Evolutionary conservation across 2,329 filamentous ascomycete species (phyloP), one percentile per base, ranked within the genome.

Genomic region (Aspergillus japonicus): DNA sequence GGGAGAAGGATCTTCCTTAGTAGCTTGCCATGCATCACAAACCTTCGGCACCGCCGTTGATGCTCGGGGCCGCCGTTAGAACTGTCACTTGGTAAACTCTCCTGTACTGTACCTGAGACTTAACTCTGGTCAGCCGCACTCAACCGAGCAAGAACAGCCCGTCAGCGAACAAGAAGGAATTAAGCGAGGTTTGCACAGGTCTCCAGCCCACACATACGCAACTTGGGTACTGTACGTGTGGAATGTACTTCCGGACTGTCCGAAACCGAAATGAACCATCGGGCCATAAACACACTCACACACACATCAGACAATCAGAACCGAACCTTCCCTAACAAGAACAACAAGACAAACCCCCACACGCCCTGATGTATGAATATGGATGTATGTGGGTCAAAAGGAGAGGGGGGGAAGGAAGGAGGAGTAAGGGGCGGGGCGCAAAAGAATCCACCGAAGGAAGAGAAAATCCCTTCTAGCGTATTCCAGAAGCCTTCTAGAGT

Each of bases 401-500:
- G 39, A 19, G 39, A 8, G 39, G 14, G 16, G 39, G 39, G 39
- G 12, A 21, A 2, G 21, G 21, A 2, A 23, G 23, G 39, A 8
- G 39, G 39, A 44, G 16, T 16, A 44, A 44, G 39, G 39, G 39
- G 39, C 39, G 39, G 39, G 39, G 39, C 39, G 39, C 39, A 44
- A 29, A 29, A 19, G 39, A 6, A 23, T 10, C 31, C 33, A 58
- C 44, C 24, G 19, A 33, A 19, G 33, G 16, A 49, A 42, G n/a
- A 33, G 10, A 49, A 39, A 5, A 48, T 14, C 5, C 48, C 48
- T 68, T 69, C 65, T 71, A 65, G 68, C 55, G 67, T 57, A 47
- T 73, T 73, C 71, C 49, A 66, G 64, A 71, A 69, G 53, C 31
- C 48, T 74, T 74, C 72, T 68, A 57, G 69, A 73, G 71, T 56